A percentile compares a stretch with the other conserved stretches of the same genome.
Conservation (phyloP, 2,329 filamentous ascomycete species). For the Fusarium chuoi region DNA sequence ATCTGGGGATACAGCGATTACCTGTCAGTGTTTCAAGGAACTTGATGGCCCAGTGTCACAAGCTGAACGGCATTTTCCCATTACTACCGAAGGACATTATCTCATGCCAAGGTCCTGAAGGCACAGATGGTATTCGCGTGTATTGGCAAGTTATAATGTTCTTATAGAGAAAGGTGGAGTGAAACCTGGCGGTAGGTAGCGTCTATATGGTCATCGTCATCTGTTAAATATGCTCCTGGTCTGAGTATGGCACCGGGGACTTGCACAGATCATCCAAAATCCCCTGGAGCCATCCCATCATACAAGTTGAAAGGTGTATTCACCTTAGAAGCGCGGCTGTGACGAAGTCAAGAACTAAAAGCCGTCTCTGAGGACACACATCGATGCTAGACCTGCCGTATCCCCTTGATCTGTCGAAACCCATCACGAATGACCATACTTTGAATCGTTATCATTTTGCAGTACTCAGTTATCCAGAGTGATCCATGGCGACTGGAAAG, state of each 20-base stretch:
- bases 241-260: neutral
- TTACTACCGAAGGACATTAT: rapidly evolving
- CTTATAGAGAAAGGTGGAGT: neutral
- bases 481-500: neutral
- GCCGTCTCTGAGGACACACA: neutral
- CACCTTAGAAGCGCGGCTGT: neutral
- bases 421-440: too few relatives aligned
- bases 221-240: too few relatives aligned
- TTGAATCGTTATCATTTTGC: neutral
- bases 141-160: neutral
- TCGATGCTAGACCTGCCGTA: too few relatives aligned
- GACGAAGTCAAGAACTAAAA: neutral
- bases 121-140: neutral
- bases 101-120: too few relatives aligned
- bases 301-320: neutral
- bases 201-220: neutral
- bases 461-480: neutral
- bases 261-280: neutral
- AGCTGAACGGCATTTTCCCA: neutral
- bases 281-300: too few relatives aligned
- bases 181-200: neutral
- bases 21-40: neutral
- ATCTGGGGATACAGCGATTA: neutral
- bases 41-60: neutral
- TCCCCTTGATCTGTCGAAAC: neutral